Evolutionary conservation across 768 basidiomycete species (phyloP).

Genomic region (Tylopilus felleus): DNA sequence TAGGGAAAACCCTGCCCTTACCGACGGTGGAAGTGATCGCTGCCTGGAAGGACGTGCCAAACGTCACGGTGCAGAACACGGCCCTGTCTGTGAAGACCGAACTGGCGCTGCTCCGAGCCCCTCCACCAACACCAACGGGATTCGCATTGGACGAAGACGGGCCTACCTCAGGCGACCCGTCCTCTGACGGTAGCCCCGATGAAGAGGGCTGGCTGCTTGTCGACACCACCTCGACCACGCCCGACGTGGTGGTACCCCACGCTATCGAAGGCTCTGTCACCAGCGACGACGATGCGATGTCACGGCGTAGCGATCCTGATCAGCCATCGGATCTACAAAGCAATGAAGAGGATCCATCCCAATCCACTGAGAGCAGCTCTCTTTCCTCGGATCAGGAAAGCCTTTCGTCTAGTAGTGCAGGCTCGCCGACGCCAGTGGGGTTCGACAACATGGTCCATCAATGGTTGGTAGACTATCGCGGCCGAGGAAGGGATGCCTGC

Average conservation of each 20-base stretch:
- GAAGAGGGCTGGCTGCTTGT: constrained; percentile 2
- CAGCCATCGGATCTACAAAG: not conserved
- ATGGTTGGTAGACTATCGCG: constrained; percentile 24
- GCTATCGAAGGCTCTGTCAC: not conserved
- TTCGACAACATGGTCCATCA: constrained; percentile 17
- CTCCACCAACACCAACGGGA: constrained; percentile 22
- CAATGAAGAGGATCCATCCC: not conserved
- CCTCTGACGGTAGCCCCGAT: not conserved
- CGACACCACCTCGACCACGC: not conserved
- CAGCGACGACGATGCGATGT: not conserved
- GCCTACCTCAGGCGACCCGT: not conserved
- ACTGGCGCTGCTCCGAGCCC: constrained; percentile 3
- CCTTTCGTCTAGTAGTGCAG: not conserved
- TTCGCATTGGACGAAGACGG: constrained; percentile 2
- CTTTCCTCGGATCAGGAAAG: constrained; percentile 14
- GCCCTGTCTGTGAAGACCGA: constrained; percentile 7
- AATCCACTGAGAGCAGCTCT: not conserved
- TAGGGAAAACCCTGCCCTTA: constrained; percentile 9
- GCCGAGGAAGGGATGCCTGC: constrained; percentile 13
- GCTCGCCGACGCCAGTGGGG: not conserved
- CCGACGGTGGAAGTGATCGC: constrained; percentile 16
- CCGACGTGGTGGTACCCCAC: not conserved
- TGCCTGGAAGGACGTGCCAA: constrained; percentile 29
- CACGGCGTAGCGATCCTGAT: not conserved
- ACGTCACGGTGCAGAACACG: constrained; percentile 12